Evolutionary conservation across 768 basidiomycete species (phyloP).

Genomic region (Tylopilus plumbeoviolaceoides): DNA sequence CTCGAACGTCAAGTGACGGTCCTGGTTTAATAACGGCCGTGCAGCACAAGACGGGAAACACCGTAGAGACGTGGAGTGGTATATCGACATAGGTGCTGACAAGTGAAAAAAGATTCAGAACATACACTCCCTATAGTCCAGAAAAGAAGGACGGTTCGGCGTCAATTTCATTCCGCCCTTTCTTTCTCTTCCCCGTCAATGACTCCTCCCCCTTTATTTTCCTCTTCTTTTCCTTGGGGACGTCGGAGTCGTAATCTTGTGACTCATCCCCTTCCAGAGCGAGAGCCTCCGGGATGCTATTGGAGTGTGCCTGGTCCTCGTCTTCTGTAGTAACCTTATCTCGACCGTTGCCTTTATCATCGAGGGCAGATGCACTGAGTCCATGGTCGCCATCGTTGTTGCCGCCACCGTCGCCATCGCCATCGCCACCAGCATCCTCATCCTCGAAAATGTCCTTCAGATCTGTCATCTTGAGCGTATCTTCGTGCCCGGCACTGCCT

Average conservation of each 20-base stretch:
- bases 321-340: slow-evolving; percentile 10
- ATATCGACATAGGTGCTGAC: neutral
- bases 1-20: neutral
- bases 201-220: slow-evolving; percentile 55
- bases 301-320: slow-evolving; percentile 11
- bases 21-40: neutral
- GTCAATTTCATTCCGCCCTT: slow-evolving; percentile 55
- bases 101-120: neutral
- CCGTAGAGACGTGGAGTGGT: neutral
- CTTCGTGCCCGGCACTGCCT: slow-evolving; percentile 92
- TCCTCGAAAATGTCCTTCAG: slow-evolving; percentile 67
- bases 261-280: slow-evolving; percentile 20
- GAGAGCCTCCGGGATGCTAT: neutral
- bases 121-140: slow-evolving; percentile 40
- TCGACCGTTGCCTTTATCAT: slow-evolving; percentile 20
- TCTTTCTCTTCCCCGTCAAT: slow-evolving; percentile 48
- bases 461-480: slow-evolving; percentile 80
- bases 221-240: slow-evolving; percentile 43
- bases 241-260: slow-evolving; percentile 27
- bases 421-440: slow-evolving; percentile 24
- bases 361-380: slow-evolving; percentile 17
- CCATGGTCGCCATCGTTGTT: slow-evolving; percentile 15
- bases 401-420: slow-evolving; percentile 7
- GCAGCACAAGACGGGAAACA: neutral
- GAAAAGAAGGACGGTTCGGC: slow-evolving; percentile 64